Conservation (phyloP, 768 basidiomycete species). For the Amanita pallidorosea region DNA sequence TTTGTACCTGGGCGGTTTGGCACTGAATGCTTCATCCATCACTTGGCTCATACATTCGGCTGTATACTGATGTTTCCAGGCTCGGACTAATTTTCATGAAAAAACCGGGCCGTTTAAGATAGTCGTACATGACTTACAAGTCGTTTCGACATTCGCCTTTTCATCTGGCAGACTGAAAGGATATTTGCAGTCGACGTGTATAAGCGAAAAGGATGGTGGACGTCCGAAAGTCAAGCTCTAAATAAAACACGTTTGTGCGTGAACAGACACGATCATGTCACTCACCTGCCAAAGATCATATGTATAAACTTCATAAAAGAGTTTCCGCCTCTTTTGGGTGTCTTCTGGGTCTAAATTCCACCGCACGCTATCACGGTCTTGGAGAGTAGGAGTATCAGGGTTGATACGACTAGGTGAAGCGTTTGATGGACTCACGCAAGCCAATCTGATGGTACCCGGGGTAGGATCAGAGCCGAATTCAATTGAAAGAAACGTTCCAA, state of each 20-base stretch:
- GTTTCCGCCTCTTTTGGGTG: slow-evolving; percentile 43
- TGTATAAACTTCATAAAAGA: slow-evolving; percentile 57
- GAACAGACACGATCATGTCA: slow-evolving; percentile 13
- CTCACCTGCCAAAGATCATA: slow-evolving; percentile 68
- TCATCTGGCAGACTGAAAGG: slow-evolving; percentile 34
- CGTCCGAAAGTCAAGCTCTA: slow-evolving; percentile 66
- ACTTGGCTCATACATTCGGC: slow-evolving; percentile 53
- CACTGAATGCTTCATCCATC: slow-evolving; percentile 60
- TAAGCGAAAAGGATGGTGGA: slow-evolving; percentile 50
- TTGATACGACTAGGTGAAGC: background rate
- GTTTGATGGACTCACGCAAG: slow-evolving; percentile 40
- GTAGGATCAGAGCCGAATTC: slow-evolving; percentile 5
- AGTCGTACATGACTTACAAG: slow-evolving; percentile 31
- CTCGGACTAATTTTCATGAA: slow-evolving; percentile 30
- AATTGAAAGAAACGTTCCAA: slow-evolving; percentile 5
- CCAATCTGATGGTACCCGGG: slow-evolving; percentile 35
- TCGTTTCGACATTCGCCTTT: slow-evolving; percentile 48
- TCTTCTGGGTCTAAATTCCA: slow-evolving; percentile 51
- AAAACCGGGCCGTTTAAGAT: background rate
- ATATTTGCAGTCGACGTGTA: slow-evolving; percentile 46
- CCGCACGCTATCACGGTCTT: slow-evolving; percentile 59
- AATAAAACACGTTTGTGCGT: background rate
- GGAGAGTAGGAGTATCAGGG: slow-evolving; percentile 5
- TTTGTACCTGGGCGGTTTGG: slow-evolving; percentile 49
- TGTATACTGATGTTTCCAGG: slow-evolving; percentile 62